phyloP scores from a whole-genome alignment of 768 basidiomycete species.

The Leccinum arenicola region DNA sequence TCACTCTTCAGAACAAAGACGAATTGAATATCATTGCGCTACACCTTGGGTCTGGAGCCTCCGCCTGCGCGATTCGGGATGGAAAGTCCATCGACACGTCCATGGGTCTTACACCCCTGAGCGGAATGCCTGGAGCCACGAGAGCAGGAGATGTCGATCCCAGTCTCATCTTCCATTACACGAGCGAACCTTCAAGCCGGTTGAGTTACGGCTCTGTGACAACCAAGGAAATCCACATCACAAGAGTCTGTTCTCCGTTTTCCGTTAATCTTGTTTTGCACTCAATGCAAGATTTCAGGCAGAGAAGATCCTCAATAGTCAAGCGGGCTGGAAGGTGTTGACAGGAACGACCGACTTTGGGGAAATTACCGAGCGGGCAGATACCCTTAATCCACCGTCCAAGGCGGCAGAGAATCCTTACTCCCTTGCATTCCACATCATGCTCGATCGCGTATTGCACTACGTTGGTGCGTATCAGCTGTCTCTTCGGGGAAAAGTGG shows the following conservation, averaged over 20 bases:
- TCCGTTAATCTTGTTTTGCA: neutral
- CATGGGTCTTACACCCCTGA: constrained; percentile 88
- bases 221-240: constrained; percentile 50
- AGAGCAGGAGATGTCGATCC: constrained; percentile 83
- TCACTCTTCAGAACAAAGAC: constrained; percentile 34
- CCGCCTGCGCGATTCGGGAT: constrained; percentile 67
- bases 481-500: constrained; percentile 63
- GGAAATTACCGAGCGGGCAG: constrained; percentile 51
- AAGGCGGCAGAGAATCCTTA: constrained; percentile 33
- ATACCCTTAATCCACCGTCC: constrained; percentile 19
- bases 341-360: constrained; percentile 84
- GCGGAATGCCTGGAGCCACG: constrained; percentile 86
- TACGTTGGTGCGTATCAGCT: constrained; percentile 74
- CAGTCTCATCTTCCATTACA: constrained; percentile 82
- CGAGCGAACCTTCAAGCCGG: constrained; percentile 44
- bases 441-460: constrained; percentile 72
- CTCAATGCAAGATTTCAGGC: constrained; percentile 39
- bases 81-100: constrained; percentile 82
- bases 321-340: constrained; percentile 76
- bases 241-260: constrained; percentile 34
- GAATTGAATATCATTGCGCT: constrained; percentile 74
- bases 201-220: constrained; percentile 51
- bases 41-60: constrained; percentile 91
- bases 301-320: constrained; percentile 70
- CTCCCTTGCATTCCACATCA: constrained; percentile 55